Evolutionary conservation across 2,329 filamentous ascomycete species (phyloP), one percentile per base, ranked within the genome.

Genomic region (Pyrenochaeta sp.): DNA sequence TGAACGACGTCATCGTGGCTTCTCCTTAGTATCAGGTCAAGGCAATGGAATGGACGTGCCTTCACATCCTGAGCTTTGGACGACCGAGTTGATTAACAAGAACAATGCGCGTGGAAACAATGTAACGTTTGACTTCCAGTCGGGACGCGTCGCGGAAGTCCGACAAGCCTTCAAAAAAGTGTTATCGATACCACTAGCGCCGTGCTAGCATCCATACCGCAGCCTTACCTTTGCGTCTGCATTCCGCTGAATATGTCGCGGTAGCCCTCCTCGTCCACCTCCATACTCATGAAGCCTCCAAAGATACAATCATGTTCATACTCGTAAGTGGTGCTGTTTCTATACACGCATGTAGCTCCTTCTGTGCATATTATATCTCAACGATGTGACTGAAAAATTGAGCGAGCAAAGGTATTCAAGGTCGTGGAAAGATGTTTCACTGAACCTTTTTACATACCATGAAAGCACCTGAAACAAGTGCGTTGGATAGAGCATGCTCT

Each of bases 1-100:
- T 78, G 66, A 77, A 83, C 69, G 56, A 69, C 67, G 68, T 65
- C 72, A 75, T 76, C 2, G 24, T 54, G n/a, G 28, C 15, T 2
- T 25, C 19, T 54, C n/a, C 13, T 43, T 50, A 19, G 19, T n/a
- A 10, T 9, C 24, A 39, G 13, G 34, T 25, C 34, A 37, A 47
- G 19, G 50, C 24, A n/a, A 37, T n/a, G 10, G 37, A 28, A 39
- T 12, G 42, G 6, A 28, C 5, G 15, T 28, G 10, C 1, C n/a
- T 27, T 27, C 25, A 44, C 25, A 27, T 44, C 22, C 15, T 27
- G 25, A 27, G 13, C 5, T 2, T 15, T 1, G 25, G 43, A 42
- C 19, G 1, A 19, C 19, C 19, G 19, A 19, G 19, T 19, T 19
- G 19, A 19, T 19, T 19, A 19, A 19, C 19, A 19, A 19, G 19